Percentiles rank a stretch among this genome's conserved stretches.
Conservation (phyloP, 345 rosid genomes). For the Lepidium sativum region DNA sequence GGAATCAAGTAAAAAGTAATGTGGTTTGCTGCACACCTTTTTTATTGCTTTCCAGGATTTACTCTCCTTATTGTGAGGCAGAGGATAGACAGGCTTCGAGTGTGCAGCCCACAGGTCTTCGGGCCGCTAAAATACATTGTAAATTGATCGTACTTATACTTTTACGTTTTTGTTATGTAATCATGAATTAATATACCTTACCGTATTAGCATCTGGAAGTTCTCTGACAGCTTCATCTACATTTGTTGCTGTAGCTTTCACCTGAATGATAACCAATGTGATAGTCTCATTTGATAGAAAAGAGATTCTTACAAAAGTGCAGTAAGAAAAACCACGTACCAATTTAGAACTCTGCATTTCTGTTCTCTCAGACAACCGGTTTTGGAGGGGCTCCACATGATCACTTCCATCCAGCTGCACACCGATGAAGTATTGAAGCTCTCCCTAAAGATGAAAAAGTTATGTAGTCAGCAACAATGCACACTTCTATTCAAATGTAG, state of each 20-base stretch:
- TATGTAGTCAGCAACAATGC: neutral
- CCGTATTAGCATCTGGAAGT: slow-evolving; percentile 95
- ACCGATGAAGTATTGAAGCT: slow-evolving; percentile 94
- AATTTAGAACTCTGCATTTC: slow-evolving; percentile 35
- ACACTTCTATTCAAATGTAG: neutral
- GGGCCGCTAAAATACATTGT: slow-evolving; percentile 56
- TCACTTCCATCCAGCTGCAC: slow-evolving; percentile 94
- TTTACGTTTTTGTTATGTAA: neutral
- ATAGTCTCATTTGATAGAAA: no score
- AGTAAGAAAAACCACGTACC: neutral
- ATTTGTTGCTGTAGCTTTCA: slow-evolving; percentile 79
- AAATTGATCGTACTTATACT: neutral
- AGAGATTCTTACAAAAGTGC: no score
- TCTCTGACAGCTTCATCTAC: slow-evolving; percentile 87
- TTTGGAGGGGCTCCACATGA: slow-evolving; percentile 75
- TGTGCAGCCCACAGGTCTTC: slow-evolving; percentile 93
- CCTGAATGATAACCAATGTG: no score
- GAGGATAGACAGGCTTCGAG: slow-evolving; percentile 67
- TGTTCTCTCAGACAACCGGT: no score
- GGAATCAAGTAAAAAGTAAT: neutral
- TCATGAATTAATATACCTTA: slow-evolving; percentile 39
- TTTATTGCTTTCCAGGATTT: slow-evolving; percentile 77
- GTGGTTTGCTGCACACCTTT: slow-evolving; percentile 38
- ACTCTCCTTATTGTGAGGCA: slow-evolving; percentile 70
- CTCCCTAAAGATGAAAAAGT: no score